Conservation (phyloP, 139 green algal genomes). For the Ettlia oleoabundans region DNA sequence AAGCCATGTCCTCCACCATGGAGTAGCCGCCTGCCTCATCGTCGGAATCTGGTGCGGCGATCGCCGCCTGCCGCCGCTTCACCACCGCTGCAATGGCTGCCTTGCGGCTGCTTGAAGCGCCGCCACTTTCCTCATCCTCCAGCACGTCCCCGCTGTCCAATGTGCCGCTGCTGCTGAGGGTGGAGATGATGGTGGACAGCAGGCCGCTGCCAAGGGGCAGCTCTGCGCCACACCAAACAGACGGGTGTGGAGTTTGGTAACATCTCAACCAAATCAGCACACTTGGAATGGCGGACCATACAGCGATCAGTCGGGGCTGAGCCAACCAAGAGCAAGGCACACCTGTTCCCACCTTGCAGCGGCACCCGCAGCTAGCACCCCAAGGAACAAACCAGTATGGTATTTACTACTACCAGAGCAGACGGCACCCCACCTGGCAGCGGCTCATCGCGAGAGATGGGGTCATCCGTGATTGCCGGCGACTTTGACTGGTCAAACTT, state of each 20-base stretch:
- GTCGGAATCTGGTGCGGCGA: not conserved
- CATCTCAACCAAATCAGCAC: too few relatives aligned
- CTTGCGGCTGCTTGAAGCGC: not conserved
- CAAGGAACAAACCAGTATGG: too few relatives aligned
- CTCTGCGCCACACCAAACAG: too few relatives aligned
- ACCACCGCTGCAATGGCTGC: not conserved
- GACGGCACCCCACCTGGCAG: not conserved
- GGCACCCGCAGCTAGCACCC: not conserved
- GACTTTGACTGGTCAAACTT: constrained; percentile 27
- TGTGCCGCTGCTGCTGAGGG: not conserved
- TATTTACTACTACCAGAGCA: not conserved
- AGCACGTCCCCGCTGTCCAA: not conserved
- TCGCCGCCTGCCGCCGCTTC: not conserved
- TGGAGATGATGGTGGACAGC: constrained; percentile 30
- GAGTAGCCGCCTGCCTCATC: not conserved
- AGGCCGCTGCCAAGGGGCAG: not conserved
- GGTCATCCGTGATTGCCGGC: constrained; percentile 21
- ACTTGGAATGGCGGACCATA: too few relatives aligned
- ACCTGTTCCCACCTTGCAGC: not conserved
- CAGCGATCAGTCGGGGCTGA: too few relatives aligned
- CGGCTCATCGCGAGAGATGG: not conserved
- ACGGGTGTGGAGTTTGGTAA: too few relatives aligned
- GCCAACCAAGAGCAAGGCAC: too few relatives aligned
- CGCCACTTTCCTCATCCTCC: not conserved
- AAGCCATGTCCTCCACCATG: not conserved